Evolutionary conservation across 805 yeast genomes (phyloP), one percentile per base, ranked within the genome.

Genomic region (Candida krabiensis): DNA sequence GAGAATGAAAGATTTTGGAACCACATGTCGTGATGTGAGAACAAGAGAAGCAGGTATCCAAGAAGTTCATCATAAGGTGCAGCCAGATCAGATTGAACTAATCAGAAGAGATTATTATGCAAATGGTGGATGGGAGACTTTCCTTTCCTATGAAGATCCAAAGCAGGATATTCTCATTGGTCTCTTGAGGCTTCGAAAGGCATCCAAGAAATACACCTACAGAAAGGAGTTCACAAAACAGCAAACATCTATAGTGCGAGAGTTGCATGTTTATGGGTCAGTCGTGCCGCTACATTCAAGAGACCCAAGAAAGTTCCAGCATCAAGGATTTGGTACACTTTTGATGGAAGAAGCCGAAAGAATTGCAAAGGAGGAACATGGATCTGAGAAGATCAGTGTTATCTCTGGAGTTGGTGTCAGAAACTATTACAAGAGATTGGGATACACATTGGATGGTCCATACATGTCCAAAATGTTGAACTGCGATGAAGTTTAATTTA

Each of bases 71-170:
- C 96, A 90, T 61, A 89, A 89, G 60, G 95, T 93, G 17, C 85
- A 85, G 31, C 99, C 99, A 0, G 98, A 93, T 58, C 98, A 93
- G 63, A 96, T 93, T 13, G 99, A 93, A 64, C 69, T 93, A 38
- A 86, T 93, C 38, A 78, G 99, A 61, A 79, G 99, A 59, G 99
- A 93, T 60, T 93, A 93, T 65, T 84, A 85, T 50, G 99, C 99
- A 29, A 93, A 93, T 57, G 98, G 96, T 17, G 97, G 97, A 15
- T 93, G 98, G 98, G 98, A 93, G 67, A 93, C 99, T 0, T 93
- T 93, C 61, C 67, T 93, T 44, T 81, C 95, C 12, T 93, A 93
- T 62, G 99, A 93, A 63, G 99, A 93, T 64, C 98, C 98, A 31
- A 86, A 86, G 62, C 89, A 91, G 64, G 99, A 93, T 63, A 93